Base-by-base conservation (phyloP, 2,329 filamentous ascomycete genomes). In the Cryphonectria carpinicola region DNA sequence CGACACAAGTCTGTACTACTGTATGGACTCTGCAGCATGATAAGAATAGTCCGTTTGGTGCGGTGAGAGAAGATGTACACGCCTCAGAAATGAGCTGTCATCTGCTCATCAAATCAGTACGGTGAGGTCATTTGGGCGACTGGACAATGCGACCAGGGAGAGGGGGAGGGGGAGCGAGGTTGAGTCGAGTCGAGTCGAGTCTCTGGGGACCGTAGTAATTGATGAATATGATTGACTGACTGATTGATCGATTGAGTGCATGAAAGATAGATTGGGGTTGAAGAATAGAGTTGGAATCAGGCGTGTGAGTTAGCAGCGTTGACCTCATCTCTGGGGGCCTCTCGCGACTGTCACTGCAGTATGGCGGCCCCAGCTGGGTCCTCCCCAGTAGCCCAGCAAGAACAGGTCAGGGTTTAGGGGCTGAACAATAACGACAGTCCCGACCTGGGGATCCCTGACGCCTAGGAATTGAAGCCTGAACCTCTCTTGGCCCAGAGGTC, bases 341-440 rank as follows among this genome's bases (percentile, higher is more conserved):
- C 49, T 25, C 4, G 22, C 49, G 49, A n/a, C 49, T 25, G 49
- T n/a, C 49, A 28, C 52, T 49, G 11, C 17, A 49, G 46, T 49
- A 17, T 22, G 43, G 49, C n/a, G 22, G 22, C 49, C 17, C 17
- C n/a, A 13, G 22, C 49, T 25, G 49, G 49, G 49, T 52, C 25
- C 22, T 52, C 11, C 52, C n/a, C 52, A 56, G 52, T n/a, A 13
- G 13, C 52, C 52, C 52, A 28, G 11, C 52, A 13, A 17, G 32
- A 22, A n/a, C 8, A 49, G 19, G 8, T 49, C 46, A 10, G 19
- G 46, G 46, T 11, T n/a, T 49, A 11, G 46, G 46, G 46, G 46
- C 46, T 64, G 37, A n/a, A 35, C 60, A 63, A 37, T 63, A 39
- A 46, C 61, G 37, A 64, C 39, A 46, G 61, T 64, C 61, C 61